Conservation (phyloP, 148 eudicot genomes). For the Fagopyrum tataricum region DNA sequence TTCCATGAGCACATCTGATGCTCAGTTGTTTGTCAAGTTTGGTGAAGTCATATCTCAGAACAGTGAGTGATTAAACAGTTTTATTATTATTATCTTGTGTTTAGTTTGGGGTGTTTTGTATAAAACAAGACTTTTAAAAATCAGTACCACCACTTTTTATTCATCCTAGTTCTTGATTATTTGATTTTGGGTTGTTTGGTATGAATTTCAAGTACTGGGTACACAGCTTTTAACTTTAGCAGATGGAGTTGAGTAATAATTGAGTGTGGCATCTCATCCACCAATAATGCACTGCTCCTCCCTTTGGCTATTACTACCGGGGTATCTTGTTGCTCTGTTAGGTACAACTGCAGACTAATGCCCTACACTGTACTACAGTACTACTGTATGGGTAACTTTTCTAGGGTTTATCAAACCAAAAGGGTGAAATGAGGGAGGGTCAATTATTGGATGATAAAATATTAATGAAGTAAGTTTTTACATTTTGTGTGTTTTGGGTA, state of each 20-base stretch:
- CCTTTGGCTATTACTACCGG: neutral
- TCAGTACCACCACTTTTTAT: neutral
- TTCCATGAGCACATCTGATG: constrained; percentile 95
- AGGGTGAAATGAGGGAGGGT: no score
- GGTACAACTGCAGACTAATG: constrained; percentile 3
- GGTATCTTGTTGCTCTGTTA: neutral
- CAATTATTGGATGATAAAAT: no score
- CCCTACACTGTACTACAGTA: neutral
- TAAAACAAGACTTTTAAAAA: constrained; percentile 2
- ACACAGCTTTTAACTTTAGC: neutral
- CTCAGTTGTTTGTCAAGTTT: constrained; percentile 83
- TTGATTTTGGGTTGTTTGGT: neutral
- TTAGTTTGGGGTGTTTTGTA: neutral
- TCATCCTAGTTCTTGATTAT: neutral
- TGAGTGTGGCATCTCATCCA: neutral
- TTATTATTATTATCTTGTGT: neutral
- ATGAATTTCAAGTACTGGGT: neutral
- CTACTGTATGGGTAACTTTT: no score
- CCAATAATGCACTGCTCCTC: constrained; percentile 8
- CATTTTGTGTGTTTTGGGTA: no score
- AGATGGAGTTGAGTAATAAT: neutral
- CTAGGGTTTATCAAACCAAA: no score
- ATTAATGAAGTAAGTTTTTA: no score
- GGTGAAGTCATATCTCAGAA: constrained; percentile 95
- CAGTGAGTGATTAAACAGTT: constrained; percentile 31